Evolutionary conservation across 169 alveolate genomes (phyloP), one percentile per base, ranked within the genome.

Genomic region (Eimeria falciformis): DNA sequence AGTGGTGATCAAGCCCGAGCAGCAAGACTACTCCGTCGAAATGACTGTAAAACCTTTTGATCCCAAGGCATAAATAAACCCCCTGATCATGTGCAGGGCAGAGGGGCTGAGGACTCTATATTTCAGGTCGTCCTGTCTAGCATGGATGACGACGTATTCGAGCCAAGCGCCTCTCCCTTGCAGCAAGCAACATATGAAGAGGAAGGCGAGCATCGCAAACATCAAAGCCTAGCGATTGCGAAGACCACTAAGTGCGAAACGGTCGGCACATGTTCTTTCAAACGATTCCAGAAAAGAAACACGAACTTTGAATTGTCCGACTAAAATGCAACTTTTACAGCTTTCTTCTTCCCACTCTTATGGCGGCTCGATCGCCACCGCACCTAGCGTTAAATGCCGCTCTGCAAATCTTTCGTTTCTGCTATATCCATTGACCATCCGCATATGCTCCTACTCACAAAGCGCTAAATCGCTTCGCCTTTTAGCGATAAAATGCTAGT

Each of bases 11-110:
- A 81, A 45, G 56, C 89, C 89, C 23, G 89, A 81, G 14, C 71
- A 81, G 50, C 89, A 81, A 23, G 89, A 81, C 43, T 81, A 81
- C 77, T 5, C 77, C 21, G 89, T 81, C 75, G 21, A 50, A 5
- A 29, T 81, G 40, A 33, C 53, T 14, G 75, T 81, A 40, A 81
- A 53, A 65, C 89, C 89, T 18, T 81, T 53, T 55, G 66, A 81
- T 37, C 89, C 89, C 11, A 14, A 21, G 40, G 17, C 21, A 14
- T 62, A 62, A 33, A 33, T 33, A 33, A 33, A 33, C 40, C 40
- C 40, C 40, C 40, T 33, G 2, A 33, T 33, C 40, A 33, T 33
- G 40, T 33, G 40, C 40, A 33, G 40, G 40, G 40, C 40, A 33
- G 40, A 33, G 40, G 40, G 40, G 40, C 40, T 33, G 40, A 33